These are phyloP conservation scores for Daldinia bambusicola DNA, from an alignment of 495 filamentous ascomycete species.

Conservation along the genomic window DNA sequence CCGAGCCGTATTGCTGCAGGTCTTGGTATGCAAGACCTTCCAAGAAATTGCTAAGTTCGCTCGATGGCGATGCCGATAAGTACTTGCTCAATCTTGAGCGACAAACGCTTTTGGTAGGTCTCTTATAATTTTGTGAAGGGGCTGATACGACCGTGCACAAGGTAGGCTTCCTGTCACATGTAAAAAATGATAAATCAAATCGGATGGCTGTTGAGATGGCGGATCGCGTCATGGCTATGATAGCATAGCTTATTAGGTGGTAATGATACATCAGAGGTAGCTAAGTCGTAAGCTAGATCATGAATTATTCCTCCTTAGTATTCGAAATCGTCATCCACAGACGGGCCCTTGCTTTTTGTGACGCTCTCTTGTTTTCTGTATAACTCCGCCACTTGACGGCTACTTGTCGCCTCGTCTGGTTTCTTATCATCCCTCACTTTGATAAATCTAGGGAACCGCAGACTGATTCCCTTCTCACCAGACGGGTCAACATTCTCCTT, in stretches of 20 bases:
- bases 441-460: constrained; percentile 93
- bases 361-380: constrained; percentile 94
- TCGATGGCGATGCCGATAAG: constrained; percentile 1
- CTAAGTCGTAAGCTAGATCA: constrained; percentile 21
- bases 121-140: background rate
- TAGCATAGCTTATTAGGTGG: constrained; percentile 5
- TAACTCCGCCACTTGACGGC: constrained; percentile 90
- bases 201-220: background rate
- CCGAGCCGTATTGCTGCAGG: constrained; percentile 11
- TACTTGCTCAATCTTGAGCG: background rate
- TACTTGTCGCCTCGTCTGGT: constrained; percentile 86
- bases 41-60: background rate
- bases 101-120: background rate
- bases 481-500: constrained; percentile 72
- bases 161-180: background rate
- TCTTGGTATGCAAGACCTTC: constrained; percentile 6
- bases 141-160: no score
- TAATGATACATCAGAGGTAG: constrained; percentile 4
- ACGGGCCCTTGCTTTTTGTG: constrained; percentile 75
- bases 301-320: constrained; percentile 65
- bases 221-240: constrained; percentile 6
- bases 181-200: background rate
- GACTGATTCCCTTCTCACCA: constrained; percentile 83
- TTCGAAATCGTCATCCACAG: constrained; percentile 98
- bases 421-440: constrained; percentile 93